Evolutionary conservation across 2,329 filamentous ascomycete species (phyloP).

Genomic region (Cyphellophora attinorum): DNA sequence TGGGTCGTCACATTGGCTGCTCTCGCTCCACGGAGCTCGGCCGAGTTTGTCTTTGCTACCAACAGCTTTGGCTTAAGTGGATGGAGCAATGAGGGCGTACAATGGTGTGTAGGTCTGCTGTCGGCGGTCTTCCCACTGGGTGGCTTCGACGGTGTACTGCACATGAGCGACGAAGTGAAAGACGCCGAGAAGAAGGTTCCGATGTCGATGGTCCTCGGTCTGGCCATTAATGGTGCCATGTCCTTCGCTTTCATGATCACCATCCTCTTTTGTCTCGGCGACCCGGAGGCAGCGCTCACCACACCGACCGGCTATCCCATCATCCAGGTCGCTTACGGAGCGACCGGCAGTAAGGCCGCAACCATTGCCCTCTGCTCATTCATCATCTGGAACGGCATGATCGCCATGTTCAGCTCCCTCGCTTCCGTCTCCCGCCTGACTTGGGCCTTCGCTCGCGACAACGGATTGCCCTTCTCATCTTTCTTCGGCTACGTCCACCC

Average conservation of each 20-base stretch:
- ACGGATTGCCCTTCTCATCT: constrained; percentile 25
- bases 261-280: constrained; percentile 33
- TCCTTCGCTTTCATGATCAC: constrained; percentile 39
- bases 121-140: constrained; percentile 22
- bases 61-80: constrained; percentile 35
- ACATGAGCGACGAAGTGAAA: constrained; percentile 38
- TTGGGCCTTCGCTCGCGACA: constrained; percentile 36
- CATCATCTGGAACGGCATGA: constrained; percentile 17
- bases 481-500: constrained; percentile 10
- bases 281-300: constrained; percentile 28
- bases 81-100: constrained; percentile 34
- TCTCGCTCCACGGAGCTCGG: constrained; percentile 22
- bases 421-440: constrained; percentile 26
- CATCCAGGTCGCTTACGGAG: constrained; percentile 40
- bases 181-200: constrained; percentile 40
- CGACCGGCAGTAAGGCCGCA: constrained; percentile 31
- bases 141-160: constrained; percentile 14
- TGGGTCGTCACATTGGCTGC: constrained; percentile 27
- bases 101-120: constrained; percentile 34
- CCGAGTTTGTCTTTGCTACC: constrained; percentile 34
- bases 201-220: constrained; percentile 37
- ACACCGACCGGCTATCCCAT: constrained; percentile 39
- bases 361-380: constrained; percentile 32
- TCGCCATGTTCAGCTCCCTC: constrained; percentile 22
- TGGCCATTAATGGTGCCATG: constrained; percentile 38